A percentile compares a stretch with the other conserved stretches of the same genome.
These are phyloP conservation scores for Penicillium longicatenatum DNA, from an alignment of 495 filamentous ascomycete genomes.

Conservation along the genomic window DNA sequence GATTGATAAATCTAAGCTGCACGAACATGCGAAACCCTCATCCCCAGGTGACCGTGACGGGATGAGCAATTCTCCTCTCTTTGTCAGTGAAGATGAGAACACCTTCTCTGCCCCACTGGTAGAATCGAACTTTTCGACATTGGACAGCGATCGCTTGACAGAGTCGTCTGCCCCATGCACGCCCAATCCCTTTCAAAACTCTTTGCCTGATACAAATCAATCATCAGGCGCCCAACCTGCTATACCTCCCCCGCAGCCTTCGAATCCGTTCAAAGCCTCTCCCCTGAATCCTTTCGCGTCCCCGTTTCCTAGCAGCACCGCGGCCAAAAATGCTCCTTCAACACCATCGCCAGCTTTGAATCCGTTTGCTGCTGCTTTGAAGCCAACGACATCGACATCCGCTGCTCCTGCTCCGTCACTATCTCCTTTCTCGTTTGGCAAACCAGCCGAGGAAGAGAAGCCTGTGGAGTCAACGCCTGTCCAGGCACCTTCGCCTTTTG, in stretches of 20 bases:
- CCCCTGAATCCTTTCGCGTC: constrained; percentile 24
- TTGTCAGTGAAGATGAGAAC: constrained; percentile 47
- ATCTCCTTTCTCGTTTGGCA: constrained; percentile 15
- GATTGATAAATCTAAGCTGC: constrained; percentile 40
- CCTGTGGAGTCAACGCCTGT: not conserved
- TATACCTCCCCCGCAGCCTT: constrained; percentile 4
- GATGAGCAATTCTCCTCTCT: constrained; percentile 41
- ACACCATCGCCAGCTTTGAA: constrained; percentile 3
- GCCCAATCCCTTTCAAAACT: constrained; percentile 13
- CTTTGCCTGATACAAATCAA: constrained; percentile 10
- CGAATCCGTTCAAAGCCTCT: constrained; percentile 17
- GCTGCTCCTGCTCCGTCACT: constrained; percentile 1
- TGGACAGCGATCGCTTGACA: constrained; percentile 3
- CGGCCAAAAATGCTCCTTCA: not conserved
- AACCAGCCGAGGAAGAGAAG: constrained; percentile 5
- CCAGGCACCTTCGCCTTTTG: not conserved
- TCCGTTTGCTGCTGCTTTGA: not conserved
- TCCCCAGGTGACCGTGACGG: constrained; percentile 9
- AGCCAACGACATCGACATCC: not conserved
- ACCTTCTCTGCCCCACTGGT: constrained; percentile 18
- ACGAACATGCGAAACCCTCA: constrained; percentile 16
- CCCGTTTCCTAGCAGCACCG: constrained; percentile 16
- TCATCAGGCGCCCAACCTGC: not conserved
- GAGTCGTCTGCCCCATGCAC: constrained; percentile 3
- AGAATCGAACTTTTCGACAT: constrained; percentile 2